Conservation (phyloP, 805 yeast species). For the Pichia exigua region DNA sequence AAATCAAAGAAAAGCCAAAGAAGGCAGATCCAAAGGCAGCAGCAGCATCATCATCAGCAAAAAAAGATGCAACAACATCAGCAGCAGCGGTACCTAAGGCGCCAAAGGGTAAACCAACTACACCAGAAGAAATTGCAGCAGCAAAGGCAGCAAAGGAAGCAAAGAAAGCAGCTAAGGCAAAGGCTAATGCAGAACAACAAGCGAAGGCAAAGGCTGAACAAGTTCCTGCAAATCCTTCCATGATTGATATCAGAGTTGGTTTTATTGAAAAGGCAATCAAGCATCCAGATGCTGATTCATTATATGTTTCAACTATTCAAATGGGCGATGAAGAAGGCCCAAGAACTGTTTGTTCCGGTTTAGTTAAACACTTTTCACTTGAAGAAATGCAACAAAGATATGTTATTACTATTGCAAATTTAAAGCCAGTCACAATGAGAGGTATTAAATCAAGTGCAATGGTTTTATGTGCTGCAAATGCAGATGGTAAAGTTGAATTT, state of each 20-base stretch:
- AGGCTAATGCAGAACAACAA: conserved; percentile 47
- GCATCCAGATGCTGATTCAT: conserved; percentile 96
- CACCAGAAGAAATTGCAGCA: conserved; percentile 26
- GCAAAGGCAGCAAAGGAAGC: conserved; percentile 33
- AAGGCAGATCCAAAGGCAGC: conserved; percentile 22
- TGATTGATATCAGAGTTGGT: conserved; percentile 92
- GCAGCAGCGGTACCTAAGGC: conserved; percentile 10
- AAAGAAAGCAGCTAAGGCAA: conserved; percentile 39
- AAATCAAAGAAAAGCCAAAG: conserved; percentile 31
- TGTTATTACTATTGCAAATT: conserved; percentile 87
- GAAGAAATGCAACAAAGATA: conserved; percentile 95
- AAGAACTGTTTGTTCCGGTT: conserved; percentile 96
- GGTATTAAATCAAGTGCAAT: conserved; percentile 92
- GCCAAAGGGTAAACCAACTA: conserved; percentile 20
- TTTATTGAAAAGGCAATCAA: conserved; percentile 92
- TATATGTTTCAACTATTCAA: conserved; percentile 93
- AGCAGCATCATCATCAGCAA: conserved; percentile 1
- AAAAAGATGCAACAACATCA: conserved; percentile 10
- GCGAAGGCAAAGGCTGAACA: conserved; percentile 50
- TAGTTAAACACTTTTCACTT: conserved; percentile 79
- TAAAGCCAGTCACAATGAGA: conserved; percentile 97
- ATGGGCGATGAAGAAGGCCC: conserved; percentile 97
- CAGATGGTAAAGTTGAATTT: conserved; percentile 73
- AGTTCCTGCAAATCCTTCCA: conserved; percentile 69
- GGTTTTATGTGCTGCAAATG: conserved; percentile 87